phyloP scores from a whole-genome alignment of 441 rosid genomes.

The Euphorbia schlechtendalii region DNA sequence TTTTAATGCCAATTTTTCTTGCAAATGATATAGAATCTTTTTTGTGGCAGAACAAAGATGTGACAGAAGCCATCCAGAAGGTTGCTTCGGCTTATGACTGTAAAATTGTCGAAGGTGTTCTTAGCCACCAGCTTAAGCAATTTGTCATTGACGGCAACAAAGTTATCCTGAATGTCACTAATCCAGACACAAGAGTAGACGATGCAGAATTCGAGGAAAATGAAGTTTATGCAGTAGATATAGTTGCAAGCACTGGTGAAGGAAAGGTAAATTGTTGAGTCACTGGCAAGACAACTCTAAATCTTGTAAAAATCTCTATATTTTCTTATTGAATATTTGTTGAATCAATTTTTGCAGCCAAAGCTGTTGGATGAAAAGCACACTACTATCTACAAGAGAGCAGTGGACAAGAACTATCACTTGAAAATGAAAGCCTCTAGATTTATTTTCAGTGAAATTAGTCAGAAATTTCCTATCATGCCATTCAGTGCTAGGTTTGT shows the following conservation, averaged over 20 bases:
- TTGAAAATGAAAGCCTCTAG: constrained; percentile 95
- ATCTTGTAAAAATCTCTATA: background rate
- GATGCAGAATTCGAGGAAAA: constrained; percentile 92
- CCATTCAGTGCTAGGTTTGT: constrained; percentile 77
- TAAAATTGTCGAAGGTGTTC: constrained; percentile 97
- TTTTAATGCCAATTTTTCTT: background rate
- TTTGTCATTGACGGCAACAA: constrained; percentile 83
- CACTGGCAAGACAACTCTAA: background rate
- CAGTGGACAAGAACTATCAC: constrained; percentile 66
- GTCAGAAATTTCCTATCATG: constrained; percentile 65
- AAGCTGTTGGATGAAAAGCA: constrained; percentile 85
- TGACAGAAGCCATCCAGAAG: constrained; percentile 87
- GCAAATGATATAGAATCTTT: too few relatives aligned
- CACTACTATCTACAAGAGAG: constrained; percentile 84
- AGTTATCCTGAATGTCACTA: constrained; percentile 56
- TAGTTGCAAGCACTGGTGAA: constrained; percentile 86
- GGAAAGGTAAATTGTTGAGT: constrained; percentile 59
- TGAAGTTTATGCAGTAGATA: constrained; percentile 83
- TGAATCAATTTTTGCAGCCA: constrained; percentile 49
- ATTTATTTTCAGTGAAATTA: constrained; percentile 87
- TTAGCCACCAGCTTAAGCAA: constrained; percentile 88
- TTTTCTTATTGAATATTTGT: too few relatives aligned
- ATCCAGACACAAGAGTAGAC: constrained; percentile 82
- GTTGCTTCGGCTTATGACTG: constrained; percentile 94
- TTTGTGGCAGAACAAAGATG: constrained; percentile 75